Evolutionary conservation across 1,139 yeast genomes (phyloP).

Genomic region (Barnettozyma hawaiiensis): DNA sequence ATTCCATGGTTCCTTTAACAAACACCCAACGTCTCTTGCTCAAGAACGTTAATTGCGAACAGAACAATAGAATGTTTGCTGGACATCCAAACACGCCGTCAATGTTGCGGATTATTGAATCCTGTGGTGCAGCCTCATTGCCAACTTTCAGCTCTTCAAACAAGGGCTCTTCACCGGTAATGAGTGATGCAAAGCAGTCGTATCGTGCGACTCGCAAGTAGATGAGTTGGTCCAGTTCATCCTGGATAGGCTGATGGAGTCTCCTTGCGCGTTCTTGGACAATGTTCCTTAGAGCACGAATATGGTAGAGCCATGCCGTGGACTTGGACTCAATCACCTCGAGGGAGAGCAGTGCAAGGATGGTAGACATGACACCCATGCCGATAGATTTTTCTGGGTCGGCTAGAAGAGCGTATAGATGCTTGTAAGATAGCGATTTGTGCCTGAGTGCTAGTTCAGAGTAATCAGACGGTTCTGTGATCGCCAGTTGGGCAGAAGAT

Average conservation of each 20-base stretch:
- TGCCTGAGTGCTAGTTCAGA: conserved; percentile 7
- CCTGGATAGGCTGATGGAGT: conserved; percentile 1
- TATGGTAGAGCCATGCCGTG: conserved; percentile 9
- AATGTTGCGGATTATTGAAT: conserved; percentile 6
- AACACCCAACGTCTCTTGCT: conserved; percentile 3
- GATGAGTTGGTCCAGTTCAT: conserved; percentile 8
- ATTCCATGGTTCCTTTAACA: background rate
- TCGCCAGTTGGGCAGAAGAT: conserved; percentile 10
- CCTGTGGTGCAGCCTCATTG: background rate
- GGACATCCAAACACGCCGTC: conserved; percentile 9
- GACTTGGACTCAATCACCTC: conserved; percentile 9
- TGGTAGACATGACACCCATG: conserved; percentile 8
- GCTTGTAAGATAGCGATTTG: conserved; percentile 11
- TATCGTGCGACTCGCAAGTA: conserved; percentile 12
- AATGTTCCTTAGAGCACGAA: conserved; percentile 9
- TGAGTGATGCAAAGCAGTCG: conserved; percentile 11
- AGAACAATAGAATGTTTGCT: conserved; percentile 4
- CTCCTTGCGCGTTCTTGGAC: conserved; percentile 4
- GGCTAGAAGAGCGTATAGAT: conserved; percentile 6
- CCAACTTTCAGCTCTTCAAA: conserved; percentile 3
- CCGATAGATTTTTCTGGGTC: conserved; percentile 3
- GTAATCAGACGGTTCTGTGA: conserved; percentile 7
- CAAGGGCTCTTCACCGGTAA: conserved; percentile 11
- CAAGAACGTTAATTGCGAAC: conserved; percentile 2
- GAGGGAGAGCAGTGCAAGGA: conserved; percentile 9